These are phyloP conservation scores for Singerocomus inundabilis DNA, from an alignment of 1,284 basidiomycete species.

Conservation along the genomic window DNA sequence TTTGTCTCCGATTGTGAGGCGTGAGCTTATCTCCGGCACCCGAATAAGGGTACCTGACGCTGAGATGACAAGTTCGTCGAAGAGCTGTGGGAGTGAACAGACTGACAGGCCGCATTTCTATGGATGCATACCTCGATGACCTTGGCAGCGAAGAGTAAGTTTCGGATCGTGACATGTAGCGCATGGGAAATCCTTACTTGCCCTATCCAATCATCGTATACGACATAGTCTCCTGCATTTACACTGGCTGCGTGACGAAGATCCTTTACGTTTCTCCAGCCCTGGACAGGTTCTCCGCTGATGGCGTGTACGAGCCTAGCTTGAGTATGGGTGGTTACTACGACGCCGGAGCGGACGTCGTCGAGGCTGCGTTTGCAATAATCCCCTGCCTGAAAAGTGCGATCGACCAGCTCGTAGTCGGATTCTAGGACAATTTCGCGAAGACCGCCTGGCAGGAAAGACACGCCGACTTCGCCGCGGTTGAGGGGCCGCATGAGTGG, in stretches of 20 bases:
- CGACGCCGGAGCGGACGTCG: constrained; percentile 76
- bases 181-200: constrained; percentile 52
- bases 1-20: constrained; percentile 68
- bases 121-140: constrained; percentile 45
- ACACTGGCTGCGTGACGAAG: constrained; percentile 59
- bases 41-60: constrained; percentile 59
- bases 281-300: constrained; percentile 56
- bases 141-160: constrained; percentile 30
- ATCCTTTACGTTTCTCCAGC: constrained; percentile 63
- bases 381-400: constrained; percentile 79
- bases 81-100: constrained; percentile 52
- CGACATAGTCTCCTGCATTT: constrained; percentile 80
- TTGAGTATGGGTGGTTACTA: constrained; percentile 60
- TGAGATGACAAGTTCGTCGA: constrained; percentile 80
- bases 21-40: constrained; percentile 73
- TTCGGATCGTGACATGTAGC: constrained; percentile 4
- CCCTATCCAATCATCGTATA: constrained; percentile 86
- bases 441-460: constrained; percentile 57
- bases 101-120: background rate
- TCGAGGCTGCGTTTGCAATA: constrained; percentile 78
- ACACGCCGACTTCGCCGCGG: constrained; percentile 81
- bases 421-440: constrained; percentile 74
- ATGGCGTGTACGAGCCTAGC: constrained; percentile 77
- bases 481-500: constrained; percentile 74
- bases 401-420: constrained; percentile 73